Evolutionary conservation across 2,329 filamentous ascomycete species (phyloP).

Genomic region (Zymoseptoria crescenta): DNA sequence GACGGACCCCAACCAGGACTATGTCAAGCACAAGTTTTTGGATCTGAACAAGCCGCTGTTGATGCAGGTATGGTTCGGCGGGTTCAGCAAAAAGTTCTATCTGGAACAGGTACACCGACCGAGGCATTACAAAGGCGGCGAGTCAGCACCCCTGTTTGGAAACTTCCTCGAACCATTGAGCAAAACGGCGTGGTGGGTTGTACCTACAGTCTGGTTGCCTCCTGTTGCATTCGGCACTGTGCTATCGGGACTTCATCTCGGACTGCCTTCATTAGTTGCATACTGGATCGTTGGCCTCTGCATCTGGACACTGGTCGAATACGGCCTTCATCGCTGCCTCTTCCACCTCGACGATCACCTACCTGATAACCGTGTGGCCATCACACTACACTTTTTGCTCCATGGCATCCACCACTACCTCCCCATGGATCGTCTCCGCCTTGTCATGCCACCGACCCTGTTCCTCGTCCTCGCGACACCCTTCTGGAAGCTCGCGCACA

Average conservation of each 20-base stretch:
- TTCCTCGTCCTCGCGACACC: slow-evolving; percentile 77
- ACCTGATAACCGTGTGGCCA: slow-evolving; percentile 79
- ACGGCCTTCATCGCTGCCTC: slow-evolving; percentile 76
- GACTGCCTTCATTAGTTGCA: slow-evolving; percentile 38
- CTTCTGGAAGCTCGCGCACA: slow-evolving; percentile 86
- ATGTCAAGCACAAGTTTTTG: slow-evolving; percentile 86
- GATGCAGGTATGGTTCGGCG: slow-evolving; percentile 77
- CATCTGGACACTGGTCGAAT: slow-evolving; percentile 87
- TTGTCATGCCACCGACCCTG: slow-evolving; percentile 92
- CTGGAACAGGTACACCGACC: slow-evolving; percentile 92
- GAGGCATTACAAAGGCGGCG: slow-evolving; percentile 88
- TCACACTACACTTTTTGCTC: slow-evolving; percentile 85
- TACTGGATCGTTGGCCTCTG: slow-evolving; percentile 66
- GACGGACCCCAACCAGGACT: slow-evolving; percentile 69
- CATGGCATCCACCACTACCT: slow-evolving; percentile 97
- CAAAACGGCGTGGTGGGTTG: slow-evolving; percentile 88
- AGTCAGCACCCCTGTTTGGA: slow-evolving; percentile 87
- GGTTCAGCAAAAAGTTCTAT: slow-evolving; percentile 93
- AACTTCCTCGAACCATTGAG: slow-evolving; percentile 98
- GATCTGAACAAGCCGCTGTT: slow-evolving; percentile 80
- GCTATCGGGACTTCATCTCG: slow-evolving; percentile 55
- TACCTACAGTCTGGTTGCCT: slow-evolving; percentile 82
- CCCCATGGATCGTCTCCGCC: slow-evolving; percentile 95
- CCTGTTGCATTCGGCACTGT: slow-evolving; percentile 64
- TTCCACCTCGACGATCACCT: slow-evolving; percentile 94